A percentile compares a stretch with the other conserved stretches of the same genome.
Conservation (phyloP, 2,329 filamentous ascomycete species). For the Cordyceps fumosorosea region DNA sequence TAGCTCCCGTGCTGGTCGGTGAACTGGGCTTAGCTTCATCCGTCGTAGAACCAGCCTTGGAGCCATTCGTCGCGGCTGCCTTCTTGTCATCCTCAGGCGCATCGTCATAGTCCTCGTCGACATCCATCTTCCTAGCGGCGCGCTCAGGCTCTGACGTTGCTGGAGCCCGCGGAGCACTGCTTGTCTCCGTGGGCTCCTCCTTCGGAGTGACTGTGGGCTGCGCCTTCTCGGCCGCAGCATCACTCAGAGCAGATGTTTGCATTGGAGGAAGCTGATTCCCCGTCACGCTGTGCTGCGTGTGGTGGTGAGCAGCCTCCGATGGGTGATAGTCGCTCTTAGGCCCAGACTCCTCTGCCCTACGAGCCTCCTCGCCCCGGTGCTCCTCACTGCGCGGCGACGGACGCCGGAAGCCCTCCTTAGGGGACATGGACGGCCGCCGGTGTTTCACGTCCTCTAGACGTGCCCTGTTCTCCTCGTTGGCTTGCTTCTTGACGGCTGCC, state of each 20-base stretch:
- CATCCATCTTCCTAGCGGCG: constrained; percentile 89
- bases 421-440: constrained; percentile 71
- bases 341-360: constrained; percentile 31
- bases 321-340: constrained; percentile 61
- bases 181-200: constrained; percentile 50
- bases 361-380: constrained; percentile 52
- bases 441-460: constrained; percentile 79
- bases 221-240: constrained; percentile 44
- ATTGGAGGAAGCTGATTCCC: constrained; percentile 54
- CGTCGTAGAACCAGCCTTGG: constrained; percentile 41
- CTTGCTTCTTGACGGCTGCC: constrained; percentile 70
- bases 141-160: constrained; percentile 62
- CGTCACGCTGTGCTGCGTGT: constrained; percentile 47
- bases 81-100: constrained; percentile 82
- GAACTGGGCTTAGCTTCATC: constrained; percentile 45
- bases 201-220: constrained; percentile 33
- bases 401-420: constrained; percentile 62
- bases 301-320: constrained; percentile 83
- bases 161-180: constrained; percentile 40
- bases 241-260: constrained; percentile 42
- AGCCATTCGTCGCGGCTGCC: constrained; percentile 34
- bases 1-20: constrained; percentile 41
- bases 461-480: constrained; percentile 80
- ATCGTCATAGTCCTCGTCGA: constrained; percentile 96
- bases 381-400: constrained; percentile 70